Conservation (phyloP, 164 flowering plant species). For the Stephania cephalantha region DNA sequence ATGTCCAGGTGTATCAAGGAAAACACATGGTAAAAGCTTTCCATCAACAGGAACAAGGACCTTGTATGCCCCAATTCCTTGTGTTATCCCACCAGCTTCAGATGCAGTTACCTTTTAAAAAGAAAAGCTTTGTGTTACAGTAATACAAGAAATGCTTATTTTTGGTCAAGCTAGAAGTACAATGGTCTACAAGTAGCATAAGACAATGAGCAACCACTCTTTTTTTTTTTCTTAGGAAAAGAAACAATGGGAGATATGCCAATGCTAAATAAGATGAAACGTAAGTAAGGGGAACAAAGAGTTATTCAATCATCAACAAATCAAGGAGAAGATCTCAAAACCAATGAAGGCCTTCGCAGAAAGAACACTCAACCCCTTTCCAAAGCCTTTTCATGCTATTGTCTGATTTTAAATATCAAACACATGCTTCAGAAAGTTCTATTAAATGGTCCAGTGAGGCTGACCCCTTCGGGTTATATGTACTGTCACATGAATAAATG, state of each 20-base stretch:
- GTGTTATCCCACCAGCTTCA: conserved; percentile 98
- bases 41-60: conserved; percentile 81
- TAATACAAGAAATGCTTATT: neutral
- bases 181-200: neutral
- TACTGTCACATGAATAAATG: neutral
- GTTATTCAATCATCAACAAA: too few relatives aligned
- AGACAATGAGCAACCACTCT: too few relatives aligned
- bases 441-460: neutral
- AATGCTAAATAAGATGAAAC: too few relatives aligned
- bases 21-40: conserved; percentile 66
- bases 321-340: too few relatives aligned
- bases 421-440: neutral
- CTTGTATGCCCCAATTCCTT: conserved; percentile 96
- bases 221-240: too few relatives aligned
- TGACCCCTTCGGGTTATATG: neutral
- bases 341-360: too few relatives aligned
- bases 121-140: conserved; percentile 8
- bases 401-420: neutral
- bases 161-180: neutral
- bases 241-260: too few relatives aligned
- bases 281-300: too few relatives aligned
- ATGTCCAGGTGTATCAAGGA: conserved; percentile 97
- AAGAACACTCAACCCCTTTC: too few relatives aligned
- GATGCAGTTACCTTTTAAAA: conserved; percentile 79
- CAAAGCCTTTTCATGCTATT: neutral